Evolutionary conservation across 495 filamentous ascomycete species (phyloP), one percentile per base, ranked within the genome.

Genomic region (Neurospora sp.): DNA sequence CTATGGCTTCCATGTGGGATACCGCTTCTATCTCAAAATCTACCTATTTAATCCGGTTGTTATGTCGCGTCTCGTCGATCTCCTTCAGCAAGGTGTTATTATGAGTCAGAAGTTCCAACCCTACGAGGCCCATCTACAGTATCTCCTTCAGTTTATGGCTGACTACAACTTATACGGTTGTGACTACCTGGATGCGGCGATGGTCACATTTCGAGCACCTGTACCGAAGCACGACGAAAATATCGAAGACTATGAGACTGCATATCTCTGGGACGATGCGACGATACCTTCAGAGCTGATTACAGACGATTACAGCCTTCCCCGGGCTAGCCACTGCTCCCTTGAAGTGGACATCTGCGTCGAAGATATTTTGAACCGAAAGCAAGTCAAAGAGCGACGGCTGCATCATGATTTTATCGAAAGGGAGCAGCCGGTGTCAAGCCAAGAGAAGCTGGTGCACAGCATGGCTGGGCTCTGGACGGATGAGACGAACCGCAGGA

Each of bases 151-250:
- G 83, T 98, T 96, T 89, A 97, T 98, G 95, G 92, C 91, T 75
- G 96, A 99, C 79, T 98, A 94, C 85, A 98, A 97, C 76, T 85
- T 99, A 76, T 97, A 95, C 78, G 96, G 96, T 12, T 99, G 96
- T 79, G 90, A 88, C 39, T 97, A 93, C 78, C 90, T 99, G 79
- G 83, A 86, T 44, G 79, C 80, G 5, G 74, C 73, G 11, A 91
- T 89, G 59, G 87, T 89, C 38, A 85, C 80, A 46, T 98, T 97
- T 77, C 89, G 96, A 71, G 82, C 83, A 42, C 93, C 94, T 5
- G 86, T 98, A 9, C 95, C 96, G 3, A 82, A 89, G 1, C 73
- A 76, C 44, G 88, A 87, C 73, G 82, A 91, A 10, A 87, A 90
- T 54, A 78, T 88, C 48, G 86, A 86, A 71, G 12, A 5, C 23